These are phyloP conservation scores for Candida sojae DNA, from an alignment of 1,139 yeast species.

Conservation along the genomic window DNA sequence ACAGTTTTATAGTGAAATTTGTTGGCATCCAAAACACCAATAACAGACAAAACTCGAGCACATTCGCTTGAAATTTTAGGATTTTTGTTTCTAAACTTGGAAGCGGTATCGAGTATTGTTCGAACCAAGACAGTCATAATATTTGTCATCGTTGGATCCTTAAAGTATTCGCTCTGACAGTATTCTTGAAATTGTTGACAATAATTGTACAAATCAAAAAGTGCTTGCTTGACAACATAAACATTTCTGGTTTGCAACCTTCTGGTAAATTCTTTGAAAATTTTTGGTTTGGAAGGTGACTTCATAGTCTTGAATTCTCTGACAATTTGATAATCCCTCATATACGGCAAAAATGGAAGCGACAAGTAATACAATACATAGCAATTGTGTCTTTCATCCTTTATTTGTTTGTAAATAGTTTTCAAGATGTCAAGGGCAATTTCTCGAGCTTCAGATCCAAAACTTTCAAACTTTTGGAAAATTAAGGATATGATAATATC, in stretches of 20 bases:
- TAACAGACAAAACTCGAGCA: constrained; percentile 68
- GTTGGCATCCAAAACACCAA: constrained; percentile 79
- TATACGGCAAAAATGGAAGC: constrained; percentile 47
- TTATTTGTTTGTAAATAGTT: constrained; percentile 37
- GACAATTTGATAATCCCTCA: constrained; percentile 25
- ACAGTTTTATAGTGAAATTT: constrained; percentile 53
- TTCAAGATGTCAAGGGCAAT: constrained; percentile 49
- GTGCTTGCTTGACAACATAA: constrained; percentile 76
- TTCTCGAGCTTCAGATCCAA: constrained; percentile 48
- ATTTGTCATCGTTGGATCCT: constrained; percentile 30
- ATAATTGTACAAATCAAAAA: constrained; percentile 63
- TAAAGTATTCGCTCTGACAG: constrained; percentile 43
- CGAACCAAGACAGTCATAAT: constrained; percentile 49
- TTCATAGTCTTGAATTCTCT: constrained; percentile 24
- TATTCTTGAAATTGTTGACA: constrained; percentile 48
- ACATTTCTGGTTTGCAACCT: constrained; percentile 68
- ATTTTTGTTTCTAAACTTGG: constrained; percentile 53
- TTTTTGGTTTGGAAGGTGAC: constrained; percentile 30
- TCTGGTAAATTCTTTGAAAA: constrained; percentile 52
- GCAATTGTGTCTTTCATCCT: constrained; percentile 29
- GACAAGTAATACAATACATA: constrained; percentile 53
- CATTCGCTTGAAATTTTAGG: constrained; percentile 57
- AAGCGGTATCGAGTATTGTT: constrained; percentile 59
- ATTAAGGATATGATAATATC: constrained; percentile 48
- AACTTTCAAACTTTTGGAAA: constrained; percentile 63